Evolutionary conservation across 495 filamentous ascomycete genomes (phyloP).

Genomic region (Margaritispora aquatica): DNA sequence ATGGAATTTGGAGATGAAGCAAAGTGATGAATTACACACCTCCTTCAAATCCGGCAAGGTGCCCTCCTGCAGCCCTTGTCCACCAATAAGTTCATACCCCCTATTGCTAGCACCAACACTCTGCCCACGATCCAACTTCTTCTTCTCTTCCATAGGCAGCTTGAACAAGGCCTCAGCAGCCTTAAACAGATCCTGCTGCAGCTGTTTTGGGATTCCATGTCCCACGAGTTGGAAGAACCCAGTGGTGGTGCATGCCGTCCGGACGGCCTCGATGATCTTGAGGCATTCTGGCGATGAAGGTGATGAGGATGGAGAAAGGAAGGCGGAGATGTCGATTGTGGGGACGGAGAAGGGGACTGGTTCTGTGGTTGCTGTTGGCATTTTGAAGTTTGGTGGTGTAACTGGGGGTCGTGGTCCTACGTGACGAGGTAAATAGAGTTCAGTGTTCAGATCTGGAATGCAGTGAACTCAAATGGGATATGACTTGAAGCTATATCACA

Average conservation of each 20-base stretch:
- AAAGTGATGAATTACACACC: slow-evolving; percentile 20
- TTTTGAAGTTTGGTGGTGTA: background rate
- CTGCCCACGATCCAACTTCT: slow-evolving; percentile 34
- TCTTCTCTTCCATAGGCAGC: slow-evolving; percentile 42
- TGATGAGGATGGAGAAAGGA: slow-evolving; percentile 11
- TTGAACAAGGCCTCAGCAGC: slow-evolving; percentile 40
- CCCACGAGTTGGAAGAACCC: slow-evolving; percentile 53
- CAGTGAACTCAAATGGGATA: background rate
- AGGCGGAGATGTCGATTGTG: slow-evolving; percentile 14
- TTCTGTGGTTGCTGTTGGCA: background rate
- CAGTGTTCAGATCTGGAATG: background rate
- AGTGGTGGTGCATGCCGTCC: slow-evolving; percentile 42
- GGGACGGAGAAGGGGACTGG: slow-evolving; percentile 24
- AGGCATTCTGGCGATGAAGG: slow-evolving; percentile 18
- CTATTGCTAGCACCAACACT: slow-evolving; percentile 34
- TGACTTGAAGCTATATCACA: background rate
- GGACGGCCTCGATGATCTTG: slow-evolving; percentile 21
- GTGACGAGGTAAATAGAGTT: background rate
- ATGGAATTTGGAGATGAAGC: too few relatives aligned
- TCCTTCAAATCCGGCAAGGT: slow-evolving; percentile 41
- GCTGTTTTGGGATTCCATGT: slow-evolving; percentile 32
- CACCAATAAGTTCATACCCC: slow-evolving; percentile 41
- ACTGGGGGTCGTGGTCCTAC: background rate
- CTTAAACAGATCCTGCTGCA: slow-evolving; percentile 32
- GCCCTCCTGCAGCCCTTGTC: slow-evolving; percentile 37